Base-by-base conservation (phyloP, 176 grass and related monocot genomes). In the Bolboschoenus planiculmis region DNA sequence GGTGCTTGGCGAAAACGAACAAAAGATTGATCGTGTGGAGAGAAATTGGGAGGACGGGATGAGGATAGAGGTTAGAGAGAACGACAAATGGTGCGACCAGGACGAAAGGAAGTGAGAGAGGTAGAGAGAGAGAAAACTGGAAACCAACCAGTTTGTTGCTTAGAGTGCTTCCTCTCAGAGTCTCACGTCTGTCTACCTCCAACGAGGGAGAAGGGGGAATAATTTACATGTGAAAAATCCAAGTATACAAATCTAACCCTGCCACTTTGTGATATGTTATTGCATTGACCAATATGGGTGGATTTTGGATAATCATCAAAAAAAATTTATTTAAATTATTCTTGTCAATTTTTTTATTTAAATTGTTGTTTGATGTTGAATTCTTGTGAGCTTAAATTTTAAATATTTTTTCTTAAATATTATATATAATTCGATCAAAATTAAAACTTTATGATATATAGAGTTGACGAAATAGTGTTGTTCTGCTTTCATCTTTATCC, bases 11-110 rank as follows among this genome's bases (percentile, higher is more conserved):
- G 56, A 14, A 62, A 64, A 64, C 35, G 84, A 68, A 85, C 53
- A 79, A 68, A 81, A 72, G 59, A 75, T 0, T 20, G 80, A 89
- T 85, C 83, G 87, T 85, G 87, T 83, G 87, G 87, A 83, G 78
- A 67, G 63, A 85, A 85, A 78, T 50, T 27, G 53, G 40, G 57
- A 85, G 83, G 76, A 26, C 7, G 84, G 83, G 87, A 89, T 82
- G 73, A 60, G 84, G 85, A 71, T 68, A 77, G 85, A 36, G 21
- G 16, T 33, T 16, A 5, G 62, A n/a, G 87, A 85, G 57, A 71
- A 79, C 40, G 33, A 68, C 35, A 65, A 66, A 39, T 67, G 34
- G 57, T 30, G 70, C 54, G 80, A 39, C 10, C 24, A 18, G 57
- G 43, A 10, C 18, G 31, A 24, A 66, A 60, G 48, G 75, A 55